Evolutionary conservation across 352 stramenopile species (phyloP).

Genomic region (Globisporangium polare): DNA sequence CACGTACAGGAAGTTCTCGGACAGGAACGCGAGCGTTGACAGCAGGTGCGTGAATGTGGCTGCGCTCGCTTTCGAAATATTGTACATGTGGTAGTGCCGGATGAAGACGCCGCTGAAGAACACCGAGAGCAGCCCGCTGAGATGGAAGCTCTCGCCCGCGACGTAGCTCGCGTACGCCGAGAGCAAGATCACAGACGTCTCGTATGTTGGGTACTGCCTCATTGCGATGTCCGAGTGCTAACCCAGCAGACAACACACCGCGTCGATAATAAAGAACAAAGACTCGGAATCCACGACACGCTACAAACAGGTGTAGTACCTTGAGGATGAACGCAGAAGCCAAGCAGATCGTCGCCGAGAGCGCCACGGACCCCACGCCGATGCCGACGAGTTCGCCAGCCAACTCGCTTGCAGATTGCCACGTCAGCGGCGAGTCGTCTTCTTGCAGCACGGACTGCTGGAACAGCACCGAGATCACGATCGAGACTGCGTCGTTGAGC

Average conservation of each 20-base stretch:
- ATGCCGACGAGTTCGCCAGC: slow-evolving; percentile 32
- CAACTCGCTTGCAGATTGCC: slow-evolving; percentile 33
- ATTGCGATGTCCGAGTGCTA: slow-evolving; percentile 34
- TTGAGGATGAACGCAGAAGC: slow-evolving; percentile 32
- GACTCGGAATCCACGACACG: background rate
- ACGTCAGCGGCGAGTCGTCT: background rate
- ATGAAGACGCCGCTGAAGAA: slow-evolving; percentile 89
- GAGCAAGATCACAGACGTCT: slow-evolving; percentile 64
- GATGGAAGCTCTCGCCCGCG: slow-evolving; percentile 47
- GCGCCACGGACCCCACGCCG: slow-evolving; percentile 36
- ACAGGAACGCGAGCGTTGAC: slow-evolving; percentile 54
- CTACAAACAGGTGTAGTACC: background rate
- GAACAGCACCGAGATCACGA: slow-evolving; percentile 71
- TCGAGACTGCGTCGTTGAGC: slow-evolving; percentile 60
- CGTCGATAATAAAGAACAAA: no score
- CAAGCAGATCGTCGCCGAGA: slow-evolving; percentile 41
- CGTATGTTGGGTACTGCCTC: slow-evolving; percentile 47
- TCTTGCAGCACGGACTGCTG: slow-evolving; percentile 39
- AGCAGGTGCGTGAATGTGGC: slow-evolving; percentile 61
- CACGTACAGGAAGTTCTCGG: slow-evolving; percentile 73
- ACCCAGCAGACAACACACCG: slow-evolving; percentile 11
- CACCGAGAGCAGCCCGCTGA: slow-evolving; percentile 89
- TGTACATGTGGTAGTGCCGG: slow-evolving; percentile 72
- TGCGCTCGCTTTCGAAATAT: slow-evolving; percentile 50
- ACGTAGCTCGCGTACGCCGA: slow-evolving; percentile 76